Base-by-base conservation (phyloP, 1,139 yeast genomes). In the Candida neerlandica region DNA sequence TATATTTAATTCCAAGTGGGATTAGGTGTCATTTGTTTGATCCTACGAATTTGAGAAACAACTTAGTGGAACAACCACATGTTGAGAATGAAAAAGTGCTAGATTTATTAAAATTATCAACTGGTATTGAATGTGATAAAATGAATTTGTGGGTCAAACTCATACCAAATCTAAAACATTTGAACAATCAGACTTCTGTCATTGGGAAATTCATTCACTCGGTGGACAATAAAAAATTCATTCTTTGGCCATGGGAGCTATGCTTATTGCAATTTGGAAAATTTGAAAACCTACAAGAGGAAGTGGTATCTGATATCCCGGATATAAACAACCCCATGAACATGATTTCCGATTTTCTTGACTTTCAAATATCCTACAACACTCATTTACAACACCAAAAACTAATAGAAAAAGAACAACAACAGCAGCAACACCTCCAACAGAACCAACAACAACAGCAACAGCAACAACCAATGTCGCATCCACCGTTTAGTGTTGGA, bases 1-100 rank as follows among this genome's bases (percentile, higher is more conserved):
- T 88, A 0, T 86, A 86, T 57, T 62, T 89, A 45, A 81, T 86
- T 5, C 96, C 96, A 0, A 83, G 91, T 11, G 95, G 92, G 0
- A 83, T 86, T 15, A 69, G 91, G 48, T 88, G 89, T 47, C 84
- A 82, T 54, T 69, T 85, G 37, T 74, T 65, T 48, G 82, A 84
- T 33, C 39, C 53, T 0, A 43, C 47, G 11, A 51, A 49, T 29
- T 42, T 56, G 10, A 30, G 41, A 23, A 51, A 49, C 26, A 57
- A 57, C 29, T 48, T 54, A 14, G 49, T 56, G 32, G 52, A 51
- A 2, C 46, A 44, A 21, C 51, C 50, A 14, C 46, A 41, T 27
- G 45, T 37, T 10, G 55, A 75, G 37, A 82, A 83, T 57, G 78
- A 75, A 4, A 71, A 71, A 21, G 65, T 88, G 7, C 57, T 80